These are phyloP conservation scores for Sanghuangporus baumii DNA, from an alignment of 1,284 basidiomycete genomes.

Conservation along the genomic window DNA sequence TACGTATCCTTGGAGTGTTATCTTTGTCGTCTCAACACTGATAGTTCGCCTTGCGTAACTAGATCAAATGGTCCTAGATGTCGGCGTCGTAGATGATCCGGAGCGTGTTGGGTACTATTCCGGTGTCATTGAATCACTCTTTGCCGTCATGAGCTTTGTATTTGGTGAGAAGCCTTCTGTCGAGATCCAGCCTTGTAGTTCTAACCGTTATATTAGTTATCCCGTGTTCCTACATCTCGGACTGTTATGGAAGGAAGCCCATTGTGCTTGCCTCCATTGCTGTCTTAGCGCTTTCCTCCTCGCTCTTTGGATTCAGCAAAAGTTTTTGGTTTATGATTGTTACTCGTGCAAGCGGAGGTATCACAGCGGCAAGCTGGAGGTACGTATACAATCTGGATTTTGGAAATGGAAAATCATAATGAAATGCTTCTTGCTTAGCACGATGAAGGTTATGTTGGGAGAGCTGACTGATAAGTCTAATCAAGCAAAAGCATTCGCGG, in stretches of 20 bases:
- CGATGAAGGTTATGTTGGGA: constrained; percentile 19
- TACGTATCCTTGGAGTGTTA: background rate
- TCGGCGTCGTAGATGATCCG: constrained; percentile 23
- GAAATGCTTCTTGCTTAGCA: constrained; percentile 7
- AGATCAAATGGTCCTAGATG: constrained; percentile 23
- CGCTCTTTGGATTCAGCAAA: constrained; percentile 19
- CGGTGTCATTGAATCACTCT: constrained; percentile 22
- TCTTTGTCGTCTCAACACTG: background rate
- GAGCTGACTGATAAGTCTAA: constrained; percentile 16
- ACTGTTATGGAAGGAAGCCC: constrained; percentile 21
- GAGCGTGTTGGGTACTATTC: constrained; percentile 23
- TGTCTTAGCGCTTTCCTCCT: constrained; percentile 15
- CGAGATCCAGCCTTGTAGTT: background rate
- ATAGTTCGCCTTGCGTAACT: background rate
- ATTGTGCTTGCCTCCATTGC: constrained; percentile 18
- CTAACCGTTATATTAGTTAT: constrained; percentile 9
- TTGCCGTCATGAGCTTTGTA: constrained; percentile 19
- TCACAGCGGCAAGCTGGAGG: constrained; percentile 11
- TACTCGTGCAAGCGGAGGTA: constrained; percentile 19
- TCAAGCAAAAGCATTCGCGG: constrained; percentile 5
- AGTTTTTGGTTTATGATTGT: constrained; percentile 18
- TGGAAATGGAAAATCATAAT: background rate
- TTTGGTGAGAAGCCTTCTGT: constrained; percentile 12
- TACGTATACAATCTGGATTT: background rate
- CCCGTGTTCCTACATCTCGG: constrained; percentile 18